Evolutionary conservation across 2,329 filamentous ascomycete genomes (phyloP).

Genomic region (Paecilomyces sp.): DNA sequence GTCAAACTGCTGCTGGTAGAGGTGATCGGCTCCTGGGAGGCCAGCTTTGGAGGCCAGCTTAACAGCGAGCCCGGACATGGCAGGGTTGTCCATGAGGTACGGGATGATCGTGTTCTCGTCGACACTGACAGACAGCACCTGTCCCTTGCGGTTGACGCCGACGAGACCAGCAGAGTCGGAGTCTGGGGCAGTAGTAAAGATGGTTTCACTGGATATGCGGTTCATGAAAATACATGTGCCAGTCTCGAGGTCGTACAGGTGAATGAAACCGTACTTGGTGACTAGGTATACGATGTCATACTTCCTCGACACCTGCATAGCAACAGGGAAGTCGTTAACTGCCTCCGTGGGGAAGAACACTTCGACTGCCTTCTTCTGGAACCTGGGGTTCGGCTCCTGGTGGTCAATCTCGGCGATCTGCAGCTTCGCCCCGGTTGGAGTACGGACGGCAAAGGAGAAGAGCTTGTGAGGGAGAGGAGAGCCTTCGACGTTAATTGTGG

Average conservation of each 20-base stretch:
- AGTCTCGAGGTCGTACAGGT: conserved; percentile 95
- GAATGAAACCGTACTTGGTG: conserved; percentile 98
- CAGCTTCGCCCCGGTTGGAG: conserved; percentile 82
- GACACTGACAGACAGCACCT: conserved; percentile 88
- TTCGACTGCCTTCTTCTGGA: conserved; percentile 93
- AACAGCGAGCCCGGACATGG: conserved; percentile 86
- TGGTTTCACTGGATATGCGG: conserved; percentile 97
- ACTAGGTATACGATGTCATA: conserved; percentile 97
- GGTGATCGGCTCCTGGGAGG: conserved; percentile 84
- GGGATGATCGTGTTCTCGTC: conserved; percentile 88
- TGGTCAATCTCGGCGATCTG: conserved; percentile 98
- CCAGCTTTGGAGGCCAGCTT: conserved; percentile 93
- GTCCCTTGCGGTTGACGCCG: conserved; percentile 94
- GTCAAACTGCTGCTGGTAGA: conserved; percentile 91
- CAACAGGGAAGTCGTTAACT: conserved; percentile 93
- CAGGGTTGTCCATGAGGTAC: conserved; percentile 93
- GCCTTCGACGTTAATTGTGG: conserved; percentile 79
- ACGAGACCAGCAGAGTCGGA: conserved; percentile 79
- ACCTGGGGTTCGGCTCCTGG: conserved; percentile 76
- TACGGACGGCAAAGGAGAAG: conserved; percentile 93
- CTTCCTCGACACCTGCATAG: conserved; percentile 93
- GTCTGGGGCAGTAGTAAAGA: conserved; percentile 89
- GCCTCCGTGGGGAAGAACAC: conserved; percentile 97
- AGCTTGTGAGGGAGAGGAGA: conserved; percentile 87
- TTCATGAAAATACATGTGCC: conserved; percentile 99